These are phyloP conservation scores for Clarireedia monteithiana DNA, from an alignment of 2,329 filamentous ascomycete genomes.

Conservation along the genomic window DNA sequence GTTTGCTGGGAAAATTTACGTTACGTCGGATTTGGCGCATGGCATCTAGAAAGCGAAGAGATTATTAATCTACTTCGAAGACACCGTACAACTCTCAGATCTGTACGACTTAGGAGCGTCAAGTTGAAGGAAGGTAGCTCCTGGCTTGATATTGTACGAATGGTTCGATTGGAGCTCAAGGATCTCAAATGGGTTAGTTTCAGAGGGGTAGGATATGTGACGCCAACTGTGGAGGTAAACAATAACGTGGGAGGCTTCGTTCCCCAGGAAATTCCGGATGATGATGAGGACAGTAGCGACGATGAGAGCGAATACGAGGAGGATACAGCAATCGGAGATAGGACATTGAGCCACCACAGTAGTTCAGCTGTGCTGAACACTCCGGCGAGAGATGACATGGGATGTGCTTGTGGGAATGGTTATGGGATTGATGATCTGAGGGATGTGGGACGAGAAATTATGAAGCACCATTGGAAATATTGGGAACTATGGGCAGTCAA, in stretches of 20 bases:
- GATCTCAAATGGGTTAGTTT: slow-evolving; percentile 55
- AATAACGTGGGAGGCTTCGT: not conserved
- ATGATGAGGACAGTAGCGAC: not conserved
- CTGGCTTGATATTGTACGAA: slow-evolving; percentile 53
- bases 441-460: not conserved
- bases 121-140: slow-evolving; percentile 49
- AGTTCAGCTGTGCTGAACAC: slow-evolving; percentile 1
- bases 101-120: slow-evolving; percentile 52
- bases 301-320: not conserved
- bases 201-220: slow-evolving; percentile 51
- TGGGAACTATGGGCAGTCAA: slow-evolving; percentile 10
- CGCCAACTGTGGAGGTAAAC: not conserved
- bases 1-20: slow-evolving; percentile 53
- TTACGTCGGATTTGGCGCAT: slow-evolving; percentile 57
- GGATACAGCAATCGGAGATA: slow-evolving; percentile 5
- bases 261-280: not conserved
- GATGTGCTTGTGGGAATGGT: slow-evolving; percentile 4
- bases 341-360: slow-evolving; percentile 4
- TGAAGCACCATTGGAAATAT: slow-evolving; percentile 8
- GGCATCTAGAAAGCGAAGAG: slow-evolving; percentile 52
- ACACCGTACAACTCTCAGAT: slow-evolving; percentile 48
- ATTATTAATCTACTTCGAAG: slow-evolving; percentile 49
- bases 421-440: slow-evolving; percentile 1
- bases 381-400: not conserved
- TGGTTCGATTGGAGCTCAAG: slow-evolving; percentile 48